Percentiles rank a stretch among this genome's conserved stretches.
phyloP scores from a whole-genome alignment of 768 basidiomycete genomes.

The Kwoniella pini region DNA sequence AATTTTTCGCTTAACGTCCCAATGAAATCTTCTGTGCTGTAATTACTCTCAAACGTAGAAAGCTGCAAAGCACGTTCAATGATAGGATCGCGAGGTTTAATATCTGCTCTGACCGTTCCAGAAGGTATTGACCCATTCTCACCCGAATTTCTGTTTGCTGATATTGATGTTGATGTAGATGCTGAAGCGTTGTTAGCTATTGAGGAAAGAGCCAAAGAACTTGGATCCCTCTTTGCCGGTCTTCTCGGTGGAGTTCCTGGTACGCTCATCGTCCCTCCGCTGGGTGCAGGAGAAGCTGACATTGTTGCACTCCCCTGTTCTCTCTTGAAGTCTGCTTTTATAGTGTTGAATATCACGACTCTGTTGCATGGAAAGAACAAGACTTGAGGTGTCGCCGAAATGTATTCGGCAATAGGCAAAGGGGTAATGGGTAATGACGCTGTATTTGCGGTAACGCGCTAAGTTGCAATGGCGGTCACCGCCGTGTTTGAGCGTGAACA shows the following conservation, averaged over 20 bases:
- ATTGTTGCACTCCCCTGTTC: background rate
- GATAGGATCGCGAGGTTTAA: slow-evolving; percentile 57
- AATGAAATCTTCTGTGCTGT: slow-evolving; percentile 84
- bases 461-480: no score
- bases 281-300: background rate
- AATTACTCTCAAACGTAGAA: slow-evolving; percentile 55
- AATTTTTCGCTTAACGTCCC: slow-evolving; percentile 81
- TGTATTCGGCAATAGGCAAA: no score
- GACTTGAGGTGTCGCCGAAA: no score
- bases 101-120: background rate
- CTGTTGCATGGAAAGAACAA: no score
- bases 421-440: no score
- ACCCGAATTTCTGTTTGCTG: background rate
- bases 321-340: no score
- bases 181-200: background rate
- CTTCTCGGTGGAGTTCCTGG: slow-evolving; percentile 16
- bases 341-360: no score
- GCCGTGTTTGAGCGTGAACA: no score
- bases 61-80: slow-evolving; percentile 57
- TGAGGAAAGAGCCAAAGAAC: background rate
- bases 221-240: slow-evolving; percentile 26
- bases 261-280: background rate
- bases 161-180: background rate
- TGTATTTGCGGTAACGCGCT: no score
- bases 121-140: background rate